Percentiles rank a stretch among this genome's conserved stretches.
Evolutionary conservation across 495 filamentous ascomycete genomes (phyloP).

Genomic region (Xylaria flabelliformis): DNA sequence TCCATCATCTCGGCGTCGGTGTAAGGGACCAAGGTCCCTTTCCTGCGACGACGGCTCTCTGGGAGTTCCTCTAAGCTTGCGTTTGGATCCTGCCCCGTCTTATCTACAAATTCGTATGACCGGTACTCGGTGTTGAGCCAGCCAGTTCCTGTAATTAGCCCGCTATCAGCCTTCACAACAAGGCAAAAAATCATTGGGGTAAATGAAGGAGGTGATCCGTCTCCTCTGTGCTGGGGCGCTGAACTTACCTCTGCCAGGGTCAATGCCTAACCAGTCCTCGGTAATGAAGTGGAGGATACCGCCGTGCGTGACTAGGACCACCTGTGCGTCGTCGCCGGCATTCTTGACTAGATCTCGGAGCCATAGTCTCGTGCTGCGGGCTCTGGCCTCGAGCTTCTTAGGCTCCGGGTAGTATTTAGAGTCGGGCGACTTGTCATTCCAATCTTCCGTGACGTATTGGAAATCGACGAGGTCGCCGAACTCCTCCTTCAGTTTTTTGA

Average conservation of each 20-base stretch:
- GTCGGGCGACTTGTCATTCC: constrained; percentile 70
- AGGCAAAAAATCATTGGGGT: neutral
- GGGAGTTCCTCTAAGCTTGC: constrained; percentile 66
- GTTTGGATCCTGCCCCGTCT: constrained; percentile 61
- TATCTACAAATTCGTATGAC: constrained; percentile 70
- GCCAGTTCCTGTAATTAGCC: constrained; percentile 65
- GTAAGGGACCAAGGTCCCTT: constrained; percentile 54
- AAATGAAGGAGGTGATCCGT: neutral
- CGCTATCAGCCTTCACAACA: neutral
- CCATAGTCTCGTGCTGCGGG: constrained; percentile 69
- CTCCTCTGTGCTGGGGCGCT: neutral
- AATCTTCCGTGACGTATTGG: constrained; percentile 62
- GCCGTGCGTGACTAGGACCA: constrained; percentile 67
- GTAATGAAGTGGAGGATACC: constrained; percentile 72
- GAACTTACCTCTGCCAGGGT: constrained; percentile 57
- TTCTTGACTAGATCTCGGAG: constrained; percentile 63
- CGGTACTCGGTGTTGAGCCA: constrained; percentile 88
- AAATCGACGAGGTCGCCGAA: constrained; percentile 70
- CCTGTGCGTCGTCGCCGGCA: constrained; percentile 56
- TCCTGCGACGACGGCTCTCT: constrained; percentile 58
- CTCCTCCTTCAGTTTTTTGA: constrained; percentile 59
- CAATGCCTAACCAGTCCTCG: constrained; percentile 76
- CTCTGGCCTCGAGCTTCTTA: constrained; percentile 65
- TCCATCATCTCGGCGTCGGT: constrained; percentile 53
- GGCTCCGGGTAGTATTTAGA: constrained; percentile 63